Evolutionary conservation across 306 rosid genomes (phyloP).

Genomic region (Psophocarpus tetragonolobus): DNA sequence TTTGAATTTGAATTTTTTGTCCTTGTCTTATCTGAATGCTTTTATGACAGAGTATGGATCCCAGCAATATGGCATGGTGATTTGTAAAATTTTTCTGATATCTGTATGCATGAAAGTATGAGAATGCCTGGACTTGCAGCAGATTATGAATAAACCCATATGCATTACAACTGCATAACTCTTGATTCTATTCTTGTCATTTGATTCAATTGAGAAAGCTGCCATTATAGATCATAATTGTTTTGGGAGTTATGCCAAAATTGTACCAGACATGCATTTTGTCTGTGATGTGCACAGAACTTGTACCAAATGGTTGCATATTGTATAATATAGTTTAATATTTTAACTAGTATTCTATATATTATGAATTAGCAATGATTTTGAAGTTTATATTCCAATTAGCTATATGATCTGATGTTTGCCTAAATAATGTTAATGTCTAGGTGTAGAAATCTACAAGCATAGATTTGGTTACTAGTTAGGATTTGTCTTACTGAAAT

Average conservation of each 20-base stretch:
- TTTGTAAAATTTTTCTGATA: conserved; percentile 1
- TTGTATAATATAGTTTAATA: not conserved
- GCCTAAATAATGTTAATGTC: not conserved
- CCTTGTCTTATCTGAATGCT: not conserved
- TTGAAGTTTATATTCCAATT: not conserved
- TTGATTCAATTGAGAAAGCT: not conserved
- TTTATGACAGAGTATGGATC: not conserved
- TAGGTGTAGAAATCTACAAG: not conserved
- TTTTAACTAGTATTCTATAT: not conserved
- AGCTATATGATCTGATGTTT: not conserved
- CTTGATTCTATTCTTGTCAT: not conserved
- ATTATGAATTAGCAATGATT: not conserved
- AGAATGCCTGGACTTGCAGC: not conserved
- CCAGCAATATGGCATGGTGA: not conserved
- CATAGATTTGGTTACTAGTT: not conserved
- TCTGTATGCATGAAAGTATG: not conserved
- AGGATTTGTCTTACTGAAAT: not conserved
- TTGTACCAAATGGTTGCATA: not conserved
- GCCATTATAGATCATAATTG: not conserved
- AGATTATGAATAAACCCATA: not conserved
- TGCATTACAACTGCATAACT: not conserved
- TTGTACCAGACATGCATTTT: not conserved
- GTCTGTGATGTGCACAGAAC: not conserved
- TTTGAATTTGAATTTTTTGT: not conserved
- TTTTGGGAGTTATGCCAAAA: not conserved